Evolutionary conservation across 2,329 filamentous ascomycete genomes (phyloP).

Genomic region (Fusarium pseudocircinatum): DNA sequence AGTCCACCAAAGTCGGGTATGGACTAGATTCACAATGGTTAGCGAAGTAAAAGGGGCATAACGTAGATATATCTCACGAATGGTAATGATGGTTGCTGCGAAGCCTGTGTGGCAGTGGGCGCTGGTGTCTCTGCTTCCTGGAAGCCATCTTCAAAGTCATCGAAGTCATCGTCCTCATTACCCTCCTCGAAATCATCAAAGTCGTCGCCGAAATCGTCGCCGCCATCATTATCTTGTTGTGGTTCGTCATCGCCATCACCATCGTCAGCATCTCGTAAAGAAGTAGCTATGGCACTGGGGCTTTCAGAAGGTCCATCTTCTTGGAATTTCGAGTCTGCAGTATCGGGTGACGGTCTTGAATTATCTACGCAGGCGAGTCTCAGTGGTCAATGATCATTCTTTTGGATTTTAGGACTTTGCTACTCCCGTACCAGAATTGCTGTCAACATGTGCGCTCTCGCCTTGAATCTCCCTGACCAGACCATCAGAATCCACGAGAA

Average conservation of each 20-base stretch:
- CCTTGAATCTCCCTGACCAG: slow-evolving; percentile 47
- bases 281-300: slow-evolving; percentile 18
- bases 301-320: slow-evolving; percentile 46
- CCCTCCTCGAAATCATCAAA: slow-evolving; percentile 72
- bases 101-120: slow-evolving; percentile 40
- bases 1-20: slow-evolving; percentile 75
- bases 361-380: slow-evolving; percentile 40
- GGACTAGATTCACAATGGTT: slow-evolving; percentile 56
- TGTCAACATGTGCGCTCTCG: slow-evolving; percentile 33
- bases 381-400: slow-evolving; percentile 40
- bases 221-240: slow-evolving; percentile 33
- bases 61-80: slow-evolving; percentile 51
- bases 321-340: slow-evolving; percentile 41
- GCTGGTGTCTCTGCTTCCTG: slow-evolving; percentile 61
- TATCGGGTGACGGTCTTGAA: slow-evolving; percentile 40
- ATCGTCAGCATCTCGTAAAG: slow-evolving; percentile 40
- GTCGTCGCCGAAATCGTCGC: slow-evolving; percentile 66
- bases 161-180: slow-evolving; percentile 65
- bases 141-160: slow-evolving; percentile 79
- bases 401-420: slow-evolving; percentile 31
- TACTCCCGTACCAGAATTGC: slow-evolving; percentile 44
- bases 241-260: slow-evolving; percentile 7
- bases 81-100: slow-evolving; percentile 54
- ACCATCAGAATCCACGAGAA: slow-evolving; percentile 59
- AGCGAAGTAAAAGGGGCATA: slow-evolving; percentile 27